Evolutionary conservation across 495 filamentous ascomycete species (phyloP).

Genomic region (Amorphotheca resinae): DNA sequence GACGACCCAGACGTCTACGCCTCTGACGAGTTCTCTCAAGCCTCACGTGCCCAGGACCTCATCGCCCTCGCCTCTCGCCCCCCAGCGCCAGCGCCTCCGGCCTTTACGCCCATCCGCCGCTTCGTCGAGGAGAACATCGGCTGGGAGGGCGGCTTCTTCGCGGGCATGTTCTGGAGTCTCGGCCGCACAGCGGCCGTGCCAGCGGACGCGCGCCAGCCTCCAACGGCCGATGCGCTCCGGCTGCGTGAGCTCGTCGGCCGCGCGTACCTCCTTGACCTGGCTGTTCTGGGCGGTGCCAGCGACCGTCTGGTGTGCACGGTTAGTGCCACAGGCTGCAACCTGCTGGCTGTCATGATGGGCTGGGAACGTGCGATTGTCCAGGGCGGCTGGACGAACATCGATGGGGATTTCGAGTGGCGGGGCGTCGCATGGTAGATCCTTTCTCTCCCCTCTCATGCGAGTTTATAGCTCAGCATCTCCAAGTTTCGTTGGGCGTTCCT

Average conservation of each 20-base stretch:
- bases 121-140: conserved; percentile 55
- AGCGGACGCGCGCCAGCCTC: conserved; percentile 17
- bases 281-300: conserved; percentile 46
- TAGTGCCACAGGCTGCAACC: conserved; percentile 48
- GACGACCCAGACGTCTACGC: conserved; percentile 60
- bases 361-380: conserved; percentile 52
- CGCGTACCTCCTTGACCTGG: conserved; percentile 60
- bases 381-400: conserved; percentile 57
- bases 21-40: conserved; percentile 37
- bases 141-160: conserved; percentile 67
- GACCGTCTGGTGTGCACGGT: conserved; percentile 56
- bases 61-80: conserved; percentile 51
- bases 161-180: conserved; percentile 54
- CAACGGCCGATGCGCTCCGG: conserved; percentile 38
- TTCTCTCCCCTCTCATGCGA: too few relatives aligned
- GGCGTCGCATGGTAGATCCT: conserved; percentile 19
- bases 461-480: too few relatives aligned
- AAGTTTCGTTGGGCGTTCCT: too few relatives aligned
- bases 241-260: conserved; percentile 53
- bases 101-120: background rate
- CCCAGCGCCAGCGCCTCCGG: conserved; percentile 4
- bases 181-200: conserved; percentile 25
- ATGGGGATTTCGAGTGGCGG: conserved; percentile 38
- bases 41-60: conserved; percentile 45
- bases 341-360: conserved; percentile 68